Evolutionary conservation across 2,329 filamentous ascomycete species (phyloP).

Genomic region (Oidium heveae): DNA sequence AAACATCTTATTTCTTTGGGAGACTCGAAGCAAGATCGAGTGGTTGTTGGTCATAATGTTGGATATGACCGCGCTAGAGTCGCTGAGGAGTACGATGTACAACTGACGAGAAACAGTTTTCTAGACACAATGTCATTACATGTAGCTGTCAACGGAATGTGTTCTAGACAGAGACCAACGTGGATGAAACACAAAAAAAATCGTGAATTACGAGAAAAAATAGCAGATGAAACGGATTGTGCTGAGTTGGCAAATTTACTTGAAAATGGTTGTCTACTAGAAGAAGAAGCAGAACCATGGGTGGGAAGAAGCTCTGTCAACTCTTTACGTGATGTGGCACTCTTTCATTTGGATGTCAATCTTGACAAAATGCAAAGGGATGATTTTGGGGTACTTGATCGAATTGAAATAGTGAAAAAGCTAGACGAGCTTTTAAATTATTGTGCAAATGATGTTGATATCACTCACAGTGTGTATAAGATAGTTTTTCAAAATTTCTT

Average conservation of each 20-base stretch:
- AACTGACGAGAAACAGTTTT: conserved; percentile 65
- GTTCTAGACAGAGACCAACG: conserved; percentile 78
- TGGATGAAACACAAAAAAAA: conserved; percentile 97
- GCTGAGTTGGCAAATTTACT: conserved; percentile 47
- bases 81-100: conserved; percentile 65
- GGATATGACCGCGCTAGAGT: conserved; percentile 82
- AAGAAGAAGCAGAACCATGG: conserved; percentile 90
- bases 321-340: conserved; percentile 80
- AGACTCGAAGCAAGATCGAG: conserved; percentile 41
- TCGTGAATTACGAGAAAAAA: conserved; percentile 56
- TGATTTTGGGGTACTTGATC: conserved; percentile 62
- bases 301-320: conserved; percentile 87
- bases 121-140: conserved; percentile 96
- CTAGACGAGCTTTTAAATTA: conserved; percentile 74
- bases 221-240: conserved; percentile 44
- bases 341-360: conserved; percentile 77
- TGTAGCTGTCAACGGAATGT: conserved; percentile 97
- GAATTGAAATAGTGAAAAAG: conserved; percentile 40
- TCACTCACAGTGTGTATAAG: conserved; percentile 85
- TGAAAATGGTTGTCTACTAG: conserved; percentile 36
- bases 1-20: conserved; percentile 73
- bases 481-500: conserved; percentile 82
- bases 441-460: conserved; percentile 77
- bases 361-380: conserved; percentile 79
- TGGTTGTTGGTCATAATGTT: conserved; percentile 85